Evolutionary conservation across 768 basidiomycete species (phyloP), one percentile per base, ranked within the genome.

Genomic region (Suillus alpinus): DNA sequence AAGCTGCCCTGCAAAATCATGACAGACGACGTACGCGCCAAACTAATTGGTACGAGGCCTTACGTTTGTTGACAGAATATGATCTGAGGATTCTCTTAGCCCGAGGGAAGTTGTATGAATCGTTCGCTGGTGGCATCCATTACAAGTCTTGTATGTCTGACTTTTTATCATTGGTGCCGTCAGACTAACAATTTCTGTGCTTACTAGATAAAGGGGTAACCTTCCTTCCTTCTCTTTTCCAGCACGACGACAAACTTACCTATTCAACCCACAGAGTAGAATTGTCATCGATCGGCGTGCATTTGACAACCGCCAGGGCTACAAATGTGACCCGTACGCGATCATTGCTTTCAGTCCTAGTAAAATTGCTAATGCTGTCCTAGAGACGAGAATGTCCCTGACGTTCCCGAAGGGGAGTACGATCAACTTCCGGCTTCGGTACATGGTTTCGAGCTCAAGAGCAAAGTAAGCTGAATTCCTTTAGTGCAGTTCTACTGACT

Each of bases 361-460:
- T 16, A 0, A 14, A 36, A 23, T 4, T 9, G 44, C 34, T 32
- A 12, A 34, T 5, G 16, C 57, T 32, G 29, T 44, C 34, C 16
- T 9, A 64, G 65, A 31, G 59, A 59, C 6, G 29, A 57, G 41
- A 36, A 37, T 6, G 51, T 63, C 4, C 68, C 72, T 7, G 78
- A 83, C 26, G 66, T 86, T 40, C 75, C 76, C 0, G 81, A 84
- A 3, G 82, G 84, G 18, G 80, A 86, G 23, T 72, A 87, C 10
- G 73, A 87, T 29, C 71, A 88, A 8, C 77, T 86, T 0, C 77
- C 86, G 0, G 80, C 84, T 0, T 76, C 83, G 41, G 80, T 87
- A 2, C 83, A 83, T 63, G 86, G 86, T 0, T 89, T 88, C 69
- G 86, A 85, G 67, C 73, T 88, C 47, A 64, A 73, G 6, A 85